These are phyloP conservation scores for Eucommia ulmoides DNA, from an alignment of 257 asterid genomes.

Conservation along the genomic window DNA sequence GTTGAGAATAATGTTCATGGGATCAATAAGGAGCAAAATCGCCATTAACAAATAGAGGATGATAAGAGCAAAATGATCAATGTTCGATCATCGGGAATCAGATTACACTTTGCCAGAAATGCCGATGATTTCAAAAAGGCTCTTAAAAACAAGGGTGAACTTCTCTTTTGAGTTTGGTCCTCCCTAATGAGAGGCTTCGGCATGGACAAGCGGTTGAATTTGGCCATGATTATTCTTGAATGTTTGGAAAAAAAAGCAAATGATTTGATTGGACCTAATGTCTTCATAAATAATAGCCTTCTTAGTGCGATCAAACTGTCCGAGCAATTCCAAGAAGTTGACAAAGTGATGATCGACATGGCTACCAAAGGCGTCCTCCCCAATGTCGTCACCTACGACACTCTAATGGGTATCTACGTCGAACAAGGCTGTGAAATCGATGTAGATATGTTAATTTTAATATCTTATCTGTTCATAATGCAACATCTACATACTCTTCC, in stretches of 20 bases:
- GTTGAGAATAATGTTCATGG: too few relatives aligned
- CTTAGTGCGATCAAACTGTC: conserved; percentile 67
- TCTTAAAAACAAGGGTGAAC: conserved; percentile 35
- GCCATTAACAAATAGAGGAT: too few relatives aligned
- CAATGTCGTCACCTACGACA: conserved; percentile 64
- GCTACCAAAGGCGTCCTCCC: conserved; percentile 40
- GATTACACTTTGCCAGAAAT: conserved; percentile 32
- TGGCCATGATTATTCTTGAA: conserved; percentile 56
- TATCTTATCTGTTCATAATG: too few relatives aligned
- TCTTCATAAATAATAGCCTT: conserved; percentile 65
- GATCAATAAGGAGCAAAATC: too few relatives aligned
- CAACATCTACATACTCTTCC: too few relatives aligned
- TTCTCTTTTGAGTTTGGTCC: conserved; percentile 80
- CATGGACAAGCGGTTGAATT: conserved; percentile 45
- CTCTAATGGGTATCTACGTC: conserved; percentile 61
- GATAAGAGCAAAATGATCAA: conserved; percentile 24
- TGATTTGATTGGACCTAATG: conserved; percentile 32
- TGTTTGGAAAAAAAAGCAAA: conserved; percentile 63
- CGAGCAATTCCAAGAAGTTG: conserved; percentile 31
- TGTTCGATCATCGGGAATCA: conserved; percentile 51
- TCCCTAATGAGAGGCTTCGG: conserved; percentile 70
- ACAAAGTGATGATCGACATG: conserved; percentile 46
- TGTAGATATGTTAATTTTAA: too few relatives aligned
- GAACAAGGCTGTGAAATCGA: conserved; percentile 55
- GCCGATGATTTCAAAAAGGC: conserved; percentile 66